A percentile compares a stretch with the other conserved stretches of the same genome.
Conservation (phyloP, 1,284 basidiomycete species). For the Ustilago vetiveriae region DNA sequence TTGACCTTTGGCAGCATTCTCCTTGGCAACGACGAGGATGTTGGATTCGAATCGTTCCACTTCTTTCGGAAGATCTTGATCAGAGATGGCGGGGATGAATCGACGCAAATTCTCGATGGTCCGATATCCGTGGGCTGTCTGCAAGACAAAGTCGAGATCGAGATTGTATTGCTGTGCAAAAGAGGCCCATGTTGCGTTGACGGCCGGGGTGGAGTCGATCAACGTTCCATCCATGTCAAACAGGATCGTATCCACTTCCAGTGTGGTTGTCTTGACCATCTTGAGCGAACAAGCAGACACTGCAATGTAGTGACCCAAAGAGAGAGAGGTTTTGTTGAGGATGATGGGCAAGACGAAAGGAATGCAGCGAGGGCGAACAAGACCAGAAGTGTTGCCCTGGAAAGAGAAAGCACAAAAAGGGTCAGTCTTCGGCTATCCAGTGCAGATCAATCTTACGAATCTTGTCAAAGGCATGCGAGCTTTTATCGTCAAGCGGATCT, state of each 20-base stretch:
- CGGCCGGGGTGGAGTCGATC: conserved; percentile 65
- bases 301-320: too few species aligned
- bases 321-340: background rate
- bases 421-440: too few species aligned
- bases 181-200: conserved; percentile 63
- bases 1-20: conserved; percentile 39
- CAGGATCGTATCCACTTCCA: conserved; percentile 61
- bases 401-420: too few species aligned
- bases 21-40: conserved; percentile 59
- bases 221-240: conserved; percentile 67
- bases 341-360: background rate
- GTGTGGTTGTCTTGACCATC: conserved; percentile 38
- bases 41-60: conserved; percentile 61
- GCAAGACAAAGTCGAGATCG: conserved; percentile 61
- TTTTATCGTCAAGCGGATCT: too few species aligned
- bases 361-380: too few species aligned
- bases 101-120: conserved; percentile 63
- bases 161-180: conserved; percentile 61
- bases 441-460: background rate
- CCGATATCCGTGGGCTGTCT: conserved; percentile 62
- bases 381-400: too few species aligned
- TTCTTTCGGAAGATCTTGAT: conserved; percentile 49
- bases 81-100: conserved; percentile 58
- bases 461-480: too few species aligned
- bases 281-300: too few species aligned